phyloP scores from a whole-genome alignment of 148 eudicot genomes.

The Polygonum aviculare region DNA sequence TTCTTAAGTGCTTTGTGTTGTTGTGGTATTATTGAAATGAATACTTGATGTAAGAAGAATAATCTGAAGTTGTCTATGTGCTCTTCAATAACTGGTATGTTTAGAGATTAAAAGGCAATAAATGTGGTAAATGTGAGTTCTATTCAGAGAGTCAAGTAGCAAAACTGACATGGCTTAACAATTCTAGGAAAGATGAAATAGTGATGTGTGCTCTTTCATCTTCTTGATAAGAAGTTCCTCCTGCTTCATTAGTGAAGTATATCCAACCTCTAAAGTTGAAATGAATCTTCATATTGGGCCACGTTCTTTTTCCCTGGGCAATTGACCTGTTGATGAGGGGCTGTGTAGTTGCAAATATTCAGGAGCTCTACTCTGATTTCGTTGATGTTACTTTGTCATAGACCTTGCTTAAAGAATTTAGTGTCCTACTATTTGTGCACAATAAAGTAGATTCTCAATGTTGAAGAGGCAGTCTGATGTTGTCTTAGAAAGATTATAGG shows the following conservation, averaged over 20 bases:
- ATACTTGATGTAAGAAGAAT: neutral
- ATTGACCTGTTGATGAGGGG: neutral
- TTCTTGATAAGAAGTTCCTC: neutral
- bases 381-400: neutral
- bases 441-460: neutral
- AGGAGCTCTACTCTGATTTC: neutral
- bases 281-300: neutral
- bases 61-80: neutral
- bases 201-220: neutral
- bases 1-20: neutral
- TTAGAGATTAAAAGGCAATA: neutral
- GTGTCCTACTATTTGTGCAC: neutral
- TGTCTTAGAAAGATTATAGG: neutral
- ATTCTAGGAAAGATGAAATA: neutral
- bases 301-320: neutral
- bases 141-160: neutral
- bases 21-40: neutral
- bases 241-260: neutral
- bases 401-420: neutral
- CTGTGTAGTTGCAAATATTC: neutral
- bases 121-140: neutral
- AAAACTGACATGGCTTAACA: neutral
- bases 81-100: neutral
- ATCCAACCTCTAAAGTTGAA: neutral
- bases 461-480: neutral